Percentiles rank a stretch among this genome's conserved stretches.
Evolutionary conservation across 2,329 filamentous ascomycete species (phyloP).

Genomic region (Juglanconis oblonga): DNA sequence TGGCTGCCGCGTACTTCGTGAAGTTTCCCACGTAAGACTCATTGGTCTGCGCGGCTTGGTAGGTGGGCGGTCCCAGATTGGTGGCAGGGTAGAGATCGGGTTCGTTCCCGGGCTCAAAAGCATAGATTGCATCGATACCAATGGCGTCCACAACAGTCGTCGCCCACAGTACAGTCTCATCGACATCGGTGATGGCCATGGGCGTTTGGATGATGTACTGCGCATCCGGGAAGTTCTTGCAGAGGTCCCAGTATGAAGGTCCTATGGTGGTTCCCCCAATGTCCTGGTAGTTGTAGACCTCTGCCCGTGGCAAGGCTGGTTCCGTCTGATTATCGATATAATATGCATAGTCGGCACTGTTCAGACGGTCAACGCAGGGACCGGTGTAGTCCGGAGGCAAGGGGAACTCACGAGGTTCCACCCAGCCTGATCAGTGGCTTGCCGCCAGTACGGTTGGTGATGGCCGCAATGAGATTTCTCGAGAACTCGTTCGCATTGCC

Average conservation of each 20-base stretch:
- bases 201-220: constrained; percentile 35
- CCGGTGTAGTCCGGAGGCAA: neutral
- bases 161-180: constrained; percentile 32
- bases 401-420: constrained; percentile 23
- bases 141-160: constrained; percentile 28
- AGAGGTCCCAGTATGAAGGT: constrained; percentile 31
- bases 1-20: constrained; percentile 30
- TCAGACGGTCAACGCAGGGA: neutral
- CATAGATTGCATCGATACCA: constrained; percentile 31
- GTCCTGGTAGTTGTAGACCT: constrained; percentile 32
- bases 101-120: constrained; percentile 35
- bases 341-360: constrained; percentile 32
- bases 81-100: constrained; percentile 30
- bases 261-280: constrained; percentile 33
- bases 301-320: constrained; percentile 30
- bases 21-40: constrained; percentile 34
- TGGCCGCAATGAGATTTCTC: constrained; percentile 30
- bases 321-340: constrained; percentile 30
- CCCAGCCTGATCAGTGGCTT: constrained; percentile 33
- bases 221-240: constrained; percentile 29
- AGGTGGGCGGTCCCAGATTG: constrained; percentile 30
- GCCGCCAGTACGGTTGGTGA: constrained; percentile 33
- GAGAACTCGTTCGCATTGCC: constrained; percentile 32
- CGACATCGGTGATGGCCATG: constrained; percentile 32
- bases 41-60: constrained; percentile 32